Evolutionary conservation across 495 filamentous ascomycete species (phyloP).

Genomic region (Patellaria atrata): DNA sequence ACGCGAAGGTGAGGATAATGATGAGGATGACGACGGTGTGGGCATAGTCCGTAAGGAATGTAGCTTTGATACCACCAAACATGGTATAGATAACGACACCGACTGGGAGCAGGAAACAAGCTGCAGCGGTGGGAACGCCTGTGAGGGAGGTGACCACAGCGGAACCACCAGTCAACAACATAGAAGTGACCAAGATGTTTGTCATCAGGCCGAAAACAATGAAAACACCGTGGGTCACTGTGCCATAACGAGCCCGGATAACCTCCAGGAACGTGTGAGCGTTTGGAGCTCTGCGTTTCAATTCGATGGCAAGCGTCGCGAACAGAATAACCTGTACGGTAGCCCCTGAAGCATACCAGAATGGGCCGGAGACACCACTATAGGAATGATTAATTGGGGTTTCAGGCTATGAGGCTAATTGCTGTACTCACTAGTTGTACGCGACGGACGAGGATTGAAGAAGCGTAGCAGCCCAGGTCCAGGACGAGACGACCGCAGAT

Average conservation of each 20-base stretch:
- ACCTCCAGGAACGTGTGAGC: slow-evolving; percentile 43
- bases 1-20: slow-evolving; percentile 82
- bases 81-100: slow-evolving; percentile 58
- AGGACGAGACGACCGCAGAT: slow-evolving; percentile 85
- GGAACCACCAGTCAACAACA: slow-evolving; percentile 82
- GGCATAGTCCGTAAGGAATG: slow-evolving; percentile 62
- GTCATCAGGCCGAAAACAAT: slow-evolving; percentile 37
- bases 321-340: slow-evolving; percentile 76
- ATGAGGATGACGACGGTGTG: slow-evolving; percentile 80
- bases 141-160: slow-evolving; percentile 58
- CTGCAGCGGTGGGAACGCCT: slow-evolving; percentile 73
- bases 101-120: slow-evolving; percentile 79
- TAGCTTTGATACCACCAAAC: slow-evolving; percentile 67
- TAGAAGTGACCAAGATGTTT: slow-evolving; percentile 55
- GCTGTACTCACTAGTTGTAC: too few relatives aligned
- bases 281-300: slow-evolving; percentile 59
- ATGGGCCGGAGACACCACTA: slow-evolving; percentile 74
- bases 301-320: slow-evolving; percentile 82
- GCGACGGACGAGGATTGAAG: slow-evolving; percentile 78
- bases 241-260: slow-evolving; percentile 39
- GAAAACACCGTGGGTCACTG: slow-evolving; percentile 35
- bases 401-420: too few relatives aligned
- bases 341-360: slow-evolving; percentile 70
- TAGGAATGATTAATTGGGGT: too few relatives aligned
- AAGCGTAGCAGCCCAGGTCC: slow-evolving; percentile 84